Evolutionary conservation across 495 filamentous ascomycete genomes (phyloP).

Genomic region (Xylaria grammica): DNA sequence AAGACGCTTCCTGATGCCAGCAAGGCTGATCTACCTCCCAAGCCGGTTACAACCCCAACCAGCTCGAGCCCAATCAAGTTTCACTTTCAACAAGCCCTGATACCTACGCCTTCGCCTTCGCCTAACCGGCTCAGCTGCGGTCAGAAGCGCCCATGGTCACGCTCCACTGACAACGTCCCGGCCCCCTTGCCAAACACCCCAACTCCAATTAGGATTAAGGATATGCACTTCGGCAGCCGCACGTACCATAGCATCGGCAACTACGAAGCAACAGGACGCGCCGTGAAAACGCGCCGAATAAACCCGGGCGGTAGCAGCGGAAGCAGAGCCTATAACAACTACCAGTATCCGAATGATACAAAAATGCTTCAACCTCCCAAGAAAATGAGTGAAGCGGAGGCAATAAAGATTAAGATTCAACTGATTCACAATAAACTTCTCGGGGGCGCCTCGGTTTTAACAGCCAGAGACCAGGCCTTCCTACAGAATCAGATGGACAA

Average conservation of each 20-base stretch:
- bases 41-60: not conserved
- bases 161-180: not conserved
- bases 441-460: not conserved
- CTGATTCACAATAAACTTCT: not conserved
- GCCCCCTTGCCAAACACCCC: not conserved
- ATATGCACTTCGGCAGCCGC: not conserved
- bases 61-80: not conserved
- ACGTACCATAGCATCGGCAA: not conserved
- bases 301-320: not conserved
- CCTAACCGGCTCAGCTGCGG: not conserved
- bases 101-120: not conserved
- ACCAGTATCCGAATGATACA: not conserved
- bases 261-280: not conserved
- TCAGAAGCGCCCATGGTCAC: not conserved
- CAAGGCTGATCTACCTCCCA: conserved; percentile 6
- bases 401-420: not conserved
- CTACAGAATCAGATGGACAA: not conserved
- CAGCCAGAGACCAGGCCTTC: not conserved
- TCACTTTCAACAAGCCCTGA: not conserved
- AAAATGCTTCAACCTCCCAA: too few species aligned
- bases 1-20: conserved; percentile 14
- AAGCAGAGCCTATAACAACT: not conserved
- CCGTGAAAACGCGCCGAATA: not conserved
- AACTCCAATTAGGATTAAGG: not conserved
- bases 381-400: not conserved